These are phyloP conservation scores for Zygoascus bituminiphila DNA, from an alignment of 805 yeast genomes.

Conservation along the genomic window DNA sequence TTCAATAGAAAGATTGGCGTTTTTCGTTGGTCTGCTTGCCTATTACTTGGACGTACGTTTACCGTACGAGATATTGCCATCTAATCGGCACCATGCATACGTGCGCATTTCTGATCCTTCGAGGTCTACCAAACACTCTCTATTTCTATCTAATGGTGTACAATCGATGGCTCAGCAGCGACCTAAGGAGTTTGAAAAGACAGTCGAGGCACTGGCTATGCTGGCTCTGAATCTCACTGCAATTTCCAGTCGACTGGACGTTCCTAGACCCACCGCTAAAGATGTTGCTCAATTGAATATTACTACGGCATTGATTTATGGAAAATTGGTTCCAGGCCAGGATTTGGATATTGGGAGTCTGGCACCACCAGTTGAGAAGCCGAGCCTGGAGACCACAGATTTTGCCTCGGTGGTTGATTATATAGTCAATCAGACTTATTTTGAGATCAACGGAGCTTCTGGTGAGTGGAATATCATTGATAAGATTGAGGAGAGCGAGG, in stretches of 20 bases:
- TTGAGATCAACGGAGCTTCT: conserved; percentile 27
- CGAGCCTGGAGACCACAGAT: not conserved
- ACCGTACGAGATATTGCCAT: conserved; percentile 25
- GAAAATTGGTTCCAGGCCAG: conserved; percentile 1
- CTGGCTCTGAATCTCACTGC: conserved; percentile 24
- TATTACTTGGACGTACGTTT: conserved; percentile 26
- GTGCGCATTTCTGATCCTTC: conserved; percentile 19
- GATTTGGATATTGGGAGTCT: not conserved
- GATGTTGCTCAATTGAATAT: conserved; percentile 21
- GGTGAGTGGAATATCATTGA: conserved; percentile 30
- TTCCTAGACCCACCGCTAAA: conserved; percentile 17
- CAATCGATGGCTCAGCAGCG: conserved; percentile 22
- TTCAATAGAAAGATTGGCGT: conserved; percentile 28
- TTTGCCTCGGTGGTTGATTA: conserved; percentile 15
- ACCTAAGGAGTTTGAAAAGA: conserved; percentile 25
- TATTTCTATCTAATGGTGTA: conserved; percentile 17
- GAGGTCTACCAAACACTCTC: conserved; percentile 5
- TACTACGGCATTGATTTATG: conserved; percentile 5
- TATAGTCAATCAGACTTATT: conserved; percentile 26
- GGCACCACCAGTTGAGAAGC: not conserved
- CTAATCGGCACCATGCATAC: conserved; percentile 20
- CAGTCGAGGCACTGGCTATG: conserved; percentile 28
- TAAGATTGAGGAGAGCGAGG: conserved; percentile 4
- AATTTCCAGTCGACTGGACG: conserved; percentile 23
- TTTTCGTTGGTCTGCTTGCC: conserved; percentile 24